A percentile compares a stretch with the other conserved stretches of the same genome.
Evolutionary conservation across 1,284 basidiomycete genomes (phyloP).

Genomic region (Boletus mariae): DNA sequence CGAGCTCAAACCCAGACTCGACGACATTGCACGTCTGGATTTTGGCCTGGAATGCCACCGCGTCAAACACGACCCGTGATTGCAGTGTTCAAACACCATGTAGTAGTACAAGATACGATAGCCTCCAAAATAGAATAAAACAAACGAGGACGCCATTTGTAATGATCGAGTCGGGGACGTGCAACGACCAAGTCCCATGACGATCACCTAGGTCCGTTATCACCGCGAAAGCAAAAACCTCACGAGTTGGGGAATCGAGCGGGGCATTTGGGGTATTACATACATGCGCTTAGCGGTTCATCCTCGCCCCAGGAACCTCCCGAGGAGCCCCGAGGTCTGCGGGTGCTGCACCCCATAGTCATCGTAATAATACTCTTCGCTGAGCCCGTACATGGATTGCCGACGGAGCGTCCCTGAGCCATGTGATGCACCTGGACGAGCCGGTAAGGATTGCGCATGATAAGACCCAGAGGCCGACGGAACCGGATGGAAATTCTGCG

Average conservation of each 20-base stretch:
- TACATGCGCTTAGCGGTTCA: neutral
- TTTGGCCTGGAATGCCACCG: too few species aligned
- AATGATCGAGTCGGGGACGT: too few species aligned
- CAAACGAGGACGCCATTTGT: too few species aligned
- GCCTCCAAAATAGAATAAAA: too few species aligned
- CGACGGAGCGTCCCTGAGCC: slow-evolving; percentile 6
- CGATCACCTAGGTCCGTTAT: neutral
- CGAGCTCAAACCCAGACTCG: neutral
- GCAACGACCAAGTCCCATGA: too few species aligned
- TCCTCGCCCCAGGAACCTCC: slow-evolving; percentile 16
- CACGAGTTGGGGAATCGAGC: too few species aligned
- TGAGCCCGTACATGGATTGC: slow-evolving; percentile 18
- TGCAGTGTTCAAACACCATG: too few species aligned
- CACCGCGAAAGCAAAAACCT: neutral
- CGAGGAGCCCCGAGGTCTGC: slow-evolving; percentile 16
- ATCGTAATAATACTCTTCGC: slow-evolving; percentile 1
- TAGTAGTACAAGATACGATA: too few species aligned
- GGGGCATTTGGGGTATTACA: neutral
- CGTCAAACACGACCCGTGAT: too few species aligned
- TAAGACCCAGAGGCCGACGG: neutral
- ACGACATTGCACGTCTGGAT: too few species aligned
- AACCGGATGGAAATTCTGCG: slow-evolving; percentile 7
- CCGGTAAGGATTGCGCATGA: neutral
- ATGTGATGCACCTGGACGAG: neutral
- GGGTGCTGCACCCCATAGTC: neutral